Percentiles rank a stretch among this genome's conserved stretches.
Evolutionary conservation across 2,329 filamentous ascomycete species (phyloP).

Genomic region (Eurotiales sp.): DNA sequence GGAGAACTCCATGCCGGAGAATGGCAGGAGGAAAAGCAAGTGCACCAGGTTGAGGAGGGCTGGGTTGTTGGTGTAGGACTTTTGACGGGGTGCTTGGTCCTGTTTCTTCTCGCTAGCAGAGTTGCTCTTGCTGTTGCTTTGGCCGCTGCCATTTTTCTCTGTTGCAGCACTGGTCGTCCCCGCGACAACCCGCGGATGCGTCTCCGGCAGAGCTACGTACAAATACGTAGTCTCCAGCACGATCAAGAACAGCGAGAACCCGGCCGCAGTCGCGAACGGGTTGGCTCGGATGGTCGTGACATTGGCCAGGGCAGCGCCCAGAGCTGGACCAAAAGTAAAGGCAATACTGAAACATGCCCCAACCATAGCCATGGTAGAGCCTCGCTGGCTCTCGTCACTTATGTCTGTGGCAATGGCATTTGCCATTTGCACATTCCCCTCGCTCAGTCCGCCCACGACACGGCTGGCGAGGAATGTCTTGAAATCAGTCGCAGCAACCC

Average conservation of each 20-base stretch:
- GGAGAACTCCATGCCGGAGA: constrained; percentile 97
- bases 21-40: constrained; percentile 89
- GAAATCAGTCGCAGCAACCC: constrained; percentile 92
- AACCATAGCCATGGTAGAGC: constrained; percentile 92
- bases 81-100: constrained; percentile 28
- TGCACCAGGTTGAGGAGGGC: constrained; percentile 78
- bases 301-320: constrained; percentile 80
- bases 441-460: constrained; percentile 85
- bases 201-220: constrained; percentile 82
- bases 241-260: constrained; percentile 79
- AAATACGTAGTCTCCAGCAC: constrained; percentile 84
- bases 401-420: constrained; percentile 97
- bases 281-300: constrained; percentile 78
- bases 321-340: constrained; percentile 90
- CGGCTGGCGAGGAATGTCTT: constrained; percentile 92
- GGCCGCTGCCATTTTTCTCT: constrained; percentile 14
- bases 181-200: constrained; percentile 55
- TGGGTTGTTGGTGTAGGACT: constrained; percentile 73
- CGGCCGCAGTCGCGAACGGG: constrained; percentile 88
- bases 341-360: constrained; percentile 95
- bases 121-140: constrained; percentile 17
- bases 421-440: constrained; percentile 94
- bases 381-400: constrained; percentile 76
- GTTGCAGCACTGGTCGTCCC: constrained; percentile 32
- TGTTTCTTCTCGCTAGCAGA: constrained; percentile 14